phyloP scores from a whole-genome alignment of 768 basidiomycete species.

The Psilocybe cubensis region DNA sequence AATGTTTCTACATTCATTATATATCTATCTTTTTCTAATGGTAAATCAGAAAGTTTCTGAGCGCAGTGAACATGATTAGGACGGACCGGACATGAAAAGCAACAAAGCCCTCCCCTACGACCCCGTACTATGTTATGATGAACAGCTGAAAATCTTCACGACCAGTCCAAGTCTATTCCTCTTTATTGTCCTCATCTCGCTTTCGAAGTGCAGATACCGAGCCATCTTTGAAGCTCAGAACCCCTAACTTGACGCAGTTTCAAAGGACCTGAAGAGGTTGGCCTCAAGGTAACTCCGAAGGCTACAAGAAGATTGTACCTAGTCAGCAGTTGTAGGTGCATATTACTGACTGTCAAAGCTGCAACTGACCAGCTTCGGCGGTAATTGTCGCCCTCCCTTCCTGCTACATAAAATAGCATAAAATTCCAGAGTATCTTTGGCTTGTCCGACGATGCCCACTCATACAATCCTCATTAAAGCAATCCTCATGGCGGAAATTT shows the following conservation, averaged over 20 bases:
- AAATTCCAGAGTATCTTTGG: background rate
- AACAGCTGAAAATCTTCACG: constrained; percentile 1
- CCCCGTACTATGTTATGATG: constrained; percentile 1
- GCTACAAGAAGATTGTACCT: background rate
- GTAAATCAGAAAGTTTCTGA: too few species aligned
- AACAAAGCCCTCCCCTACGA: constrained; percentile 1
- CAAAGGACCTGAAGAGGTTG: background rate
- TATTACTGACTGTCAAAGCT: background rate
- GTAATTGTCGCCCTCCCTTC: background rate
- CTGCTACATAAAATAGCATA: background rate
- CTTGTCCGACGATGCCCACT: background rate
- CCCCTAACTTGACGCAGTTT: background rate
- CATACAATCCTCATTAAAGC: background rate
- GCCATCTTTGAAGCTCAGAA: background rate
- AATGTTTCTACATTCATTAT: too few species aligned
- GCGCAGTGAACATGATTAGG: too few species aligned
- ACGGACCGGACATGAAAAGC: constrained; percentile 6
- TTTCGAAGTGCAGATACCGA: background rate
- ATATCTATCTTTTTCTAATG: too few species aligned
- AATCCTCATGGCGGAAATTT: background rate
- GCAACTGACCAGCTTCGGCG: background rate
- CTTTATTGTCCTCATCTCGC: background rate
- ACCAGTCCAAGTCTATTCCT: background rate
- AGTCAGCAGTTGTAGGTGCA: background rate
- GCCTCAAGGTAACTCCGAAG: background rate